Base-by-base conservation (phyloP, 495 filamentous ascomycete genomes). In the Aspergillus sclerotioniger region DNA sequence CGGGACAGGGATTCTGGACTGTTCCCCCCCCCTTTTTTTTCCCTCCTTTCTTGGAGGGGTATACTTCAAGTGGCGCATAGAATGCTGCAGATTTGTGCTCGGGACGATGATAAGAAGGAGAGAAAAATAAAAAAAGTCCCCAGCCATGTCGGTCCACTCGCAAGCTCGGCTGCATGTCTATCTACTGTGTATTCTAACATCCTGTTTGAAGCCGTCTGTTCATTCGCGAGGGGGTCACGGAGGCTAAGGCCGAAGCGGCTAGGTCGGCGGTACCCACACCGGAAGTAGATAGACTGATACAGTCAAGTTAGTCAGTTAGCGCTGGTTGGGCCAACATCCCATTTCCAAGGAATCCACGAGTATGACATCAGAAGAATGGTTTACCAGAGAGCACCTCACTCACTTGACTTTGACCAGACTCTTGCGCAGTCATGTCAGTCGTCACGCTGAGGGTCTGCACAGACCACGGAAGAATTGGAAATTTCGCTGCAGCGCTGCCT, bases 401-500 rank as follows among this genome's bases (percentile, higher is more conserved):
- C 32, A 37, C 3, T 37, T 37, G 33, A 37, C 33, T 15, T 15
- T n/a, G 8, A 15, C 13, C 37, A 12, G 37, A 15, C 37, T 6
- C 13, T 12, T n/a, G 37, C n/a, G 12, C 13, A n/a, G 37, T 41
- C 12, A 41, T 41, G 37, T 12, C 25, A 32, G 47, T 50, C 47
- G 47, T 50, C 47, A 50, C 21, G 47, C 31, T 50, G 25, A 13
- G 32, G 31, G 47, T 35, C 44, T 49, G 31, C 31, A 48, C 33
- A 21, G 54, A 35, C 28, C 33, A 47, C 28, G 45, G 45, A 20
- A 46, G 13, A 31, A 47, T 57, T 48, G 25, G 35, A 45, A 57
- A 51, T 57, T 19, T 44, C 37, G 39, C 59, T 51, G 44, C 54
- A 45, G 59, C 51, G 29, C 20, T 43, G 32, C 54, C 54, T 57